Evolutionary conservation across 768 basidiomycete species (phyloP), one percentile per base, ranked within the genome.

Genomic region (Agaricus sinodeliciosus): DNA sequence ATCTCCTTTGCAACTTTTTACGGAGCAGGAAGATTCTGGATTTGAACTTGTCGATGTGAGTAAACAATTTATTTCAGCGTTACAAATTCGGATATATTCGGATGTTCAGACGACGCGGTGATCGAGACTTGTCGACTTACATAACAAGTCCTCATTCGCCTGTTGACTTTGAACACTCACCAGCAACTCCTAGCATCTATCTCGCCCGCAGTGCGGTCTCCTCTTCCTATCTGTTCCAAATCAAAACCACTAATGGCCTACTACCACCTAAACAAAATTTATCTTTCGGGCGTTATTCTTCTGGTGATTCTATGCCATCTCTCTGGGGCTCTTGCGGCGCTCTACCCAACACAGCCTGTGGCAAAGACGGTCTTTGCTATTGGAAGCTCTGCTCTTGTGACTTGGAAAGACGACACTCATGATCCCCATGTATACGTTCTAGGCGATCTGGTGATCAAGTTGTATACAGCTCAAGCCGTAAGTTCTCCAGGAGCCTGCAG

Each of bases 341-440:
- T 84, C 22, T 82, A 78, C 55, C 76, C 79, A 0, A 82, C 77
- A 0, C 61, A 70, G 13, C 83, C 82, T 3, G 55, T 75, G 13
- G 65, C 74, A 28, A 66, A 61, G 16, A 78, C 80, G 0, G 68
- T 72, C 2, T 74, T 74, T 55, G 60, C 62, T 27, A 69, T 76
- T 34, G 81, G 79, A 8, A 64, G 70, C 39, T 65, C 69, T 4
- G 69, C 69, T 19, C 37, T 60, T 8, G 60, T 82, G 3, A 71
- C 62, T 3, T 86, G 84, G 84, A 64, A 62, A 35, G 81, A 85
- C 37, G 75, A 80, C 41, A 61, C 64, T 5, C 61, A 42, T 0
- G 56, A 57, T 7, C 82, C 84, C 0, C 58, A 60, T 18, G 55
- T 84, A 5, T 49, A 51, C 28, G 61, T 72, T 11, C 73, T 80